phyloP scores from a whole-genome alignment of 768 basidiomycete species.

The Cytidiella melzeri region DNA sequence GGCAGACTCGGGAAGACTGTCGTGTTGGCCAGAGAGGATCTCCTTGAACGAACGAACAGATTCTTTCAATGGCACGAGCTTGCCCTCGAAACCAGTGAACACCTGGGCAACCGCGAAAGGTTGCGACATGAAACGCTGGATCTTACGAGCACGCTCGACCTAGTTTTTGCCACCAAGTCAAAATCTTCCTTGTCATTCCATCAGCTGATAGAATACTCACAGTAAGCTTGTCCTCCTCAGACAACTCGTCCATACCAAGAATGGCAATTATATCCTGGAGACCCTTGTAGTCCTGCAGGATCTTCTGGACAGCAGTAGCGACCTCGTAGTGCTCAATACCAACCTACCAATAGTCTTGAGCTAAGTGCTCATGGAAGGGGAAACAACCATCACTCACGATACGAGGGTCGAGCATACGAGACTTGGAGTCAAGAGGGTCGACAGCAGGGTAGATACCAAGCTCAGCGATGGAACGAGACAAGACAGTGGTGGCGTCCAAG shows the following conservation, averaged over 20 bases:
- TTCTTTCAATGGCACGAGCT: constrained; percentile 94
- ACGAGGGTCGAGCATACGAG: constrained; percentile 99
- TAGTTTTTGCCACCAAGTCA: constrained; percentile 20
- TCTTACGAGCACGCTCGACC: constrained; percentile 98
- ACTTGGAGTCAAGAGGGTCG: constrained; percentile 98
- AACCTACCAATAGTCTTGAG: too few species aligned
- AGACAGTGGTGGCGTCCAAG: constrained; percentile 99
- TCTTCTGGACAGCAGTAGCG: constrained; percentile 96
- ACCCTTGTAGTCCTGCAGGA: constrained; percentile 94
- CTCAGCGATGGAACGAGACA: constrained; percentile 98
- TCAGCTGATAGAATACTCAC: constrained; percentile 41
- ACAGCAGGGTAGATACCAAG: constrained; percentile 99
- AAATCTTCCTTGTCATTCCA: not conserved
- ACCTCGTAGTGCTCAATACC: constrained; percentile 93
- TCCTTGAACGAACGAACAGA: constrained; percentile 97
- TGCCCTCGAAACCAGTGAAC: constrained; percentile 99
- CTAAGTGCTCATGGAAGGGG: not conserved
- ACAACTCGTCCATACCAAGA: constrained; percentile 99
- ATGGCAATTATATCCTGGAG: constrained; percentile 99
- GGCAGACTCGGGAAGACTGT: constrained; percentile 88
- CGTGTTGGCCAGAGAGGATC: constrained; percentile 87
- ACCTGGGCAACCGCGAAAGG: constrained; percentile 99
- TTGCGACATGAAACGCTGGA: constrained; percentile 99
- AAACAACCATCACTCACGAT: constrained; percentile 58
- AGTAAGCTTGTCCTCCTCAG: constrained; percentile 98